Conservation (phyloP, 2,329 filamentous ascomycete genomes). For the Colletotrichum sp. region DNA sequence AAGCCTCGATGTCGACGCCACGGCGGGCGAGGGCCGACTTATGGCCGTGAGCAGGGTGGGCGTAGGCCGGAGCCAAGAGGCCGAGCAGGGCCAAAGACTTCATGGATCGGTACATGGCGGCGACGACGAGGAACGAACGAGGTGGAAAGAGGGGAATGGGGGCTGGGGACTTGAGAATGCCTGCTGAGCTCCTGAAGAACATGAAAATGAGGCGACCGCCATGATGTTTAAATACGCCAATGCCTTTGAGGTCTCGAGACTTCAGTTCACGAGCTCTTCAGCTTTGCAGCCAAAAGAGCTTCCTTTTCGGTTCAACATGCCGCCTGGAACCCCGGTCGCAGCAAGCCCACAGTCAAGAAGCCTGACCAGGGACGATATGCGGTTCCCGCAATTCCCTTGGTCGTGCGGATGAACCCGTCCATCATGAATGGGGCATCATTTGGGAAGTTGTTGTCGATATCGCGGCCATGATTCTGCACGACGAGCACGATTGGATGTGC, state of each 20-base stretch:
- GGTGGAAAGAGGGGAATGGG: not conserved
- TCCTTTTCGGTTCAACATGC: slow-evolving; percentile 4
- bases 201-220: not conserved
- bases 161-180: not conserved
- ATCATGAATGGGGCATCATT: not conserved
- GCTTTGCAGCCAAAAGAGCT: not conserved
- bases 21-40: slow-evolving; percentile 29
- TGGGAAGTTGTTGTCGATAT: not conserved
- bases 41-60: slow-evolving; percentile 33
- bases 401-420: not conserved
- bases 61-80: slow-evolving; percentile 36
- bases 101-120: slow-evolving; percentile 27
- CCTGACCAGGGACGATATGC: not conserved
- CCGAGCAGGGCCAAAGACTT: slow-evolving; percentile 38
- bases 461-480: not conserved
- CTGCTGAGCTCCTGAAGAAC: not conserved
- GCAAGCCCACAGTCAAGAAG: not conserved
- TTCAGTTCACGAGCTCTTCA: not conserved
- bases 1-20: slow-evolving; percentile 36
- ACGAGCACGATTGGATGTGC: not conserved
- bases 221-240: not conserved
- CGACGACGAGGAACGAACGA: not conserved
- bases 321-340: not conserved
- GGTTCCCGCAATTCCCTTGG: not conserved
- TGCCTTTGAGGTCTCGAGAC: not conserved